Percentiles rank a stretch among this genome's conserved stretches.
These are phyloP conservation scores for Phlyctochytrium planicorne DNA, from an alignment of 192 early-diverging fungal species.

Conservation along the genomic window DNA sequence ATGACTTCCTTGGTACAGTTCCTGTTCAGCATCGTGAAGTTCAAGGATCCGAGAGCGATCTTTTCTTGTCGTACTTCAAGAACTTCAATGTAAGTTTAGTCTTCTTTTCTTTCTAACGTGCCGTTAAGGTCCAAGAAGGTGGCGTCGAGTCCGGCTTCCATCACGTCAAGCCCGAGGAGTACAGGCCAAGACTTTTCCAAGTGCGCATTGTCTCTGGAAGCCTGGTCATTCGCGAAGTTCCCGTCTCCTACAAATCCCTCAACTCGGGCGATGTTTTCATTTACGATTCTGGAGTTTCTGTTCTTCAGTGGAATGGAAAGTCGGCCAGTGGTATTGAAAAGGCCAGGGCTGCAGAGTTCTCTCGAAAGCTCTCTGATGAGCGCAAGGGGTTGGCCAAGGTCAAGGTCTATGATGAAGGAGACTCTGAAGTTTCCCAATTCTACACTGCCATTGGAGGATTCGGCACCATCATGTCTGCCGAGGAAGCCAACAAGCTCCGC, in stretches of 20 bases:
- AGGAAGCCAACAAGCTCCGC: conserved; percentile 16
- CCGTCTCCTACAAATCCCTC: conserved; percentile 45
- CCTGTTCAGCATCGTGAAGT: conserved; percentile 81
- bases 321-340: conserved; percentile 63
- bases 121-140: conserved; percentile 50
- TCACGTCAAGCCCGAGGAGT: conserved; percentile 54
- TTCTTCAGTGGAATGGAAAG: conserved; percentile 72
- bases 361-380: conserved; percentile 58
- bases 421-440: conserved; percentile 55
- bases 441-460: conserved; percentile 65
- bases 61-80: conserved; percentile 71
- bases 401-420: conserved; percentile 61
- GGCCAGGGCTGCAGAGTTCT: conserved; percentile 68
- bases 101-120: neutral
- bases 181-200: conserved; percentile 54
- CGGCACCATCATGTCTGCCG: conserved; percentile 56
- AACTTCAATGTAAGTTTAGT: conserved; percentile 34
- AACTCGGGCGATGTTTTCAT: conserved; percentile 78
- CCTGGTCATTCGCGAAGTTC: conserved; percentile 65
- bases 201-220: conserved; percentile 41
- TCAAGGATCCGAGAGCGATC: conserved; percentile 61
- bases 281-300: conserved; percentile 62
- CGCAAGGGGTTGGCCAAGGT: conserved; percentile 57
- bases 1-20: conserved; percentile 65
- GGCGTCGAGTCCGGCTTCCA: conserved; percentile 75